Percentiles rank a stretch among this genome's conserved stretches.
phyloP scores from a whole-genome alignment of 306 rosid genomes.

The Vigna trinervia region DNA sequence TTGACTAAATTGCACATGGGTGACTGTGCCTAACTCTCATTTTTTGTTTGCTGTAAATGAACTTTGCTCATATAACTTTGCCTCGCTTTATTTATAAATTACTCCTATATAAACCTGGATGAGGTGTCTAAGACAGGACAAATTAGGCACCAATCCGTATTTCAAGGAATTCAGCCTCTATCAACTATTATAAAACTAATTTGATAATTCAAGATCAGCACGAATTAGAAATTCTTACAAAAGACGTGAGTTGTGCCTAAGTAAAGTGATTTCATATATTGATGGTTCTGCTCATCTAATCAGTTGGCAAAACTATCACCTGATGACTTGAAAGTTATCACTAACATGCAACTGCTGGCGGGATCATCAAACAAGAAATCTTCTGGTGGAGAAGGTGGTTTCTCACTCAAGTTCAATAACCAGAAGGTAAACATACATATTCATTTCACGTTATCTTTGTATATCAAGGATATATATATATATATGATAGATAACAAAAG shows the following conservation, averaged over 20 bases:
- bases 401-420: conserved; percentile 85
- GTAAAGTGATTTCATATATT: conserved; percentile 6
- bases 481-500: too few species aligned
- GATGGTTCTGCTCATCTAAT: conserved; percentile 39
- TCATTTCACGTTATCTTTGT: conserved; percentile 29
- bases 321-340: conserved; percentile 86
- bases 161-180: conserved; percentile 8
- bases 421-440: conserved; percentile 64
- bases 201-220: conserved; percentile 3
- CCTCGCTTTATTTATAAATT: conserved; percentile 10
- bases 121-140: conserved; percentile 19
- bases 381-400: conserved; percentile 45
- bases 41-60: conserved; percentile 13
- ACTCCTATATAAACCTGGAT: conserved; percentile 26
- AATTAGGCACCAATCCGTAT: conserved; percentile 32
- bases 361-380: conserved; percentile 63
- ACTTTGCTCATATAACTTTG: conserved; percentile 8
- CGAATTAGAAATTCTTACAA: conserved; percentile 5
- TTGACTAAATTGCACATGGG: conserved; percentile 23
- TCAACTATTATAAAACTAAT: background rate
- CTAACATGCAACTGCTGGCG: conserved; percentile 74
- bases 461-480: background rate
- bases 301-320: conserved; percentile 86
- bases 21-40: conserved; percentile 1
- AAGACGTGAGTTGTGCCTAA: conserved; percentile 34